These are phyloP conservation scores for Herpotrichia juniperi DNA, from an alignment of 2,329 filamentous ascomycete genomes.

Conservation along the genomic window DNA sequence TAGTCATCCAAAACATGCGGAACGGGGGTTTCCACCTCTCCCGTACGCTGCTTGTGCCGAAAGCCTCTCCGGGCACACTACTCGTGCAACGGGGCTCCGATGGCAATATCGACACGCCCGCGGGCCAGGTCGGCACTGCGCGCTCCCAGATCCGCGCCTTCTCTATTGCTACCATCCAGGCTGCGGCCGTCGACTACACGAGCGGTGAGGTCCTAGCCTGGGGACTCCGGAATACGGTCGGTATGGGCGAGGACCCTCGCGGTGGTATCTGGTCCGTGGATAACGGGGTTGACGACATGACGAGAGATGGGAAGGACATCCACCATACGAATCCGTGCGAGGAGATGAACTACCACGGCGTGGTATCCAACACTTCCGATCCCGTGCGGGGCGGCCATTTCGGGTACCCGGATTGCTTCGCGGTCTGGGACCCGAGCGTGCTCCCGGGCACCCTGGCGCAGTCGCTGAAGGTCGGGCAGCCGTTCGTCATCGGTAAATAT, in stretches of 20 bases:
- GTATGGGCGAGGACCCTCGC: constrained; percentile 63
- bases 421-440: constrained; percentile 63
- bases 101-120: constrained; percentile 62
- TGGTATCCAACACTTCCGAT: constrained; percentile 30
- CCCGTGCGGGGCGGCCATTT: constrained; percentile 57
- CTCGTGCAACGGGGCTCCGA: constrained; percentile 69
- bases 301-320: constrained; percentile 63
- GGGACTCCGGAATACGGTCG: constrained; percentile 73
- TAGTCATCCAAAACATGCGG: constrained; percentile 26
- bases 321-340: constrained; percentile 71
- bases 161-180: constrained; percentile 44
- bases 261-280: constrained; percentile 59
- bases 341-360: constrained; percentile 63
- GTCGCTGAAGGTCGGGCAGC: constrained; percentile 50
- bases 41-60: constrained; percentile 21
- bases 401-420: constrained; percentile 72
- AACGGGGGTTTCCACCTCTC: constrained; percentile 17
- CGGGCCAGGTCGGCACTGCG: constrained; percentile 58
- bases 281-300: constrained; percentile 72
- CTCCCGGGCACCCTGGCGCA: constrained; percentile 53
- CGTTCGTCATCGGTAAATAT: constrained; percentile 60
- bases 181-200: constrained; percentile 45
- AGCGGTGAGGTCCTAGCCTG: constrained; percentile 56
- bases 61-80: constrained; percentile 51
- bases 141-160: constrained; percentile 67